phyloP scores from a whole-genome alignment of 352 stramenopile species.

The Globisporangium megalacanthum region DNA sequence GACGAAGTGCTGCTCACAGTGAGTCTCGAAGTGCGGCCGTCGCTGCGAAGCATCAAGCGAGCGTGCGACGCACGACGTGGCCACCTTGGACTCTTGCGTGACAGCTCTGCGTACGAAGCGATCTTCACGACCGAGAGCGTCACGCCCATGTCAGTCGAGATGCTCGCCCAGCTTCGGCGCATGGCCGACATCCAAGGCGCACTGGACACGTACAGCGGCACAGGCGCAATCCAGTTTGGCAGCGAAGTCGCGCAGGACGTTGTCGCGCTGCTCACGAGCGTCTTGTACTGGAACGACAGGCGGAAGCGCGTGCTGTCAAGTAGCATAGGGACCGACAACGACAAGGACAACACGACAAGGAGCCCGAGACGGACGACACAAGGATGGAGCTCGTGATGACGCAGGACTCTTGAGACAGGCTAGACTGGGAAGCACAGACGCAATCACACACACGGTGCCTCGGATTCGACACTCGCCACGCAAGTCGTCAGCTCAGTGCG shows the following conservation, averaged over 20 bases:
- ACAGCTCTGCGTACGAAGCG: slow-evolving; percentile 49
- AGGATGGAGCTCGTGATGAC: slow-evolving; percentile 3
- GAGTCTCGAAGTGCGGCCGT: slow-evolving; percentile 55
- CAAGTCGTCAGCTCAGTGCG: neutral
- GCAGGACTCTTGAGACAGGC: neutral
- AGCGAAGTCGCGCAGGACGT: slow-evolving; percentile 77
- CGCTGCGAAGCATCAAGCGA: slow-evolving; percentile 44
- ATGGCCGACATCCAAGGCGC: slow-evolving; percentile 83
- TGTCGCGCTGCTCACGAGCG: slow-evolving; percentile 52
- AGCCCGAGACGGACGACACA: neutral
- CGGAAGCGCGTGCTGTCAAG: slow-evolving; percentile 40
- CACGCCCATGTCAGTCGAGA: slow-evolving; percentile 39
- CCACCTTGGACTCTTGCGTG: slow-evolving; percentile 67
- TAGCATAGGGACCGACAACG: slow-evolving; percentile 4
- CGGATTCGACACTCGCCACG: neutral
- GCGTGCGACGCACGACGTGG: slow-evolving; percentile 33
- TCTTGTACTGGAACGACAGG: slow-evolving; percentile 63
- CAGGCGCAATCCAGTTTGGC: slow-evolving; percentile 70
- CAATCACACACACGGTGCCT: neutral
- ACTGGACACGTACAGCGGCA: slow-evolving; percentile 51
- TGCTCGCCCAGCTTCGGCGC: slow-evolving; percentile 52
- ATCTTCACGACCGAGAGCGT: slow-evolving; percentile 55
- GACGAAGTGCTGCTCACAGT: slow-evolving; percentile 80
- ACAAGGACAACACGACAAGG: neutral
- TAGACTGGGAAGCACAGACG: no score